A percentile compares a stretch with the other conserved stretches of the same genome.
phyloP scores from a whole-genome alignment of 2,329 filamentous ascomycete species.

The Coccinonectria pachysandricola region DNA sequence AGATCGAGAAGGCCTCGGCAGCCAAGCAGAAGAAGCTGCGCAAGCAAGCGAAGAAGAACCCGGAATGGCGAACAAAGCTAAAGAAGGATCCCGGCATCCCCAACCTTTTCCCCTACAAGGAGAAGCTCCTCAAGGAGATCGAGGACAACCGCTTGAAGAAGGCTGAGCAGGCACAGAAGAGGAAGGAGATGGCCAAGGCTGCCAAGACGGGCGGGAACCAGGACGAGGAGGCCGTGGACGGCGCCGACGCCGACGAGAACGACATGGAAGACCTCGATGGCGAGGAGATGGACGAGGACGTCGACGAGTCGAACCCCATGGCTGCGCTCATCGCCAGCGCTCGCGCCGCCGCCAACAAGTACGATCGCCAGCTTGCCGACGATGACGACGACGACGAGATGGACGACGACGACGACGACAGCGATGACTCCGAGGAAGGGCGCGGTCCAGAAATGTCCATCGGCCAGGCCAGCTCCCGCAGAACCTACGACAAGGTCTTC shows the following conservation, averaged over 20 bases:
- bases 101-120: slow-evolving; percentile 96
- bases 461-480: slow-evolving; percentile 57
- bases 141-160: slow-evolving; percentile 78
- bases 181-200: slow-evolving; percentile 62
- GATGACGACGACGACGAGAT: slow-evolving; percentile 51
- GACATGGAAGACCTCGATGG: slow-evolving; percentile 41
- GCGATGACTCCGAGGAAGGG: slow-evolving; percentile 40
- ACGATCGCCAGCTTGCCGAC: slow-evolving; percentile 54
- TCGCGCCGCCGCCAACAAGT: slow-evolving; percentile 64
- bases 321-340: slow-evolving; percentile 83
- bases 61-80: slow-evolving; percentile 86
- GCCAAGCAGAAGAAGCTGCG: slow-evolving; percentile 85
- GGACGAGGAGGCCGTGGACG: slow-evolving; percentile 35
- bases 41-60: slow-evolving; percentile 91
- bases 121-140: slow-evolving; percentile 87
- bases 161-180: slow-evolving; percentile 63
- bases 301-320: slow-evolving; percentile 74
- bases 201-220: slow-evolving; percentile 42
- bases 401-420: slow-evolving; percentile 37
- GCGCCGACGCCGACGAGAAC: slow-evolving; percentile 36
- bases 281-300: slow-evolving; percentile 43
- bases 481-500: slow-evolving; percentile 91
- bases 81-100: slow-evolving; percentile 99
- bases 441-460: slow-evolving; percentile 42
- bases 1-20: slow-evolving; percentile 85